Conservation (phyloP, 2,329 filamentous ascomycete genomes). For the Sporothrix variecibatus region DNA sequence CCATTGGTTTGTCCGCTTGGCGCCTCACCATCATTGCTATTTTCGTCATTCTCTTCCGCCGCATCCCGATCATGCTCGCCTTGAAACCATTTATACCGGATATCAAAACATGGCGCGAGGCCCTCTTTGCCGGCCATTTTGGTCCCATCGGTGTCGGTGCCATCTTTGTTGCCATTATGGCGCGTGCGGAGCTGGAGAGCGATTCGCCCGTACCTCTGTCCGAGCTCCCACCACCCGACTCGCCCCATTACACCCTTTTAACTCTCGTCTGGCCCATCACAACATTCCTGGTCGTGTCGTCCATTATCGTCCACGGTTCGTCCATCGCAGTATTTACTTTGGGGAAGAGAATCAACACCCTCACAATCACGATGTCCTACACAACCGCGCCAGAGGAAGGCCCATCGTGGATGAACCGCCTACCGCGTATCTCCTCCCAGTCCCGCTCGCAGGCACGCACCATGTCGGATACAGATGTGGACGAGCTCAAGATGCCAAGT, state of each 20-base stretch:
- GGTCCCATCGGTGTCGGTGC: conserved; percentile 96
- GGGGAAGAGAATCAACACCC: conserved; percentile 95
- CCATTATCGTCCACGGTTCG: conserved; percentile 95
- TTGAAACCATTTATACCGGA: conserved; percentile 94
- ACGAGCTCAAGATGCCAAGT: conserved; percentile 61
- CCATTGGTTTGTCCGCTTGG: conserved; percentile 80
- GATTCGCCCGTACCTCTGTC: conserved; percentile 72
- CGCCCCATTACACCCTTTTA: conserved; percentile 68
- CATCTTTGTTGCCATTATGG: conserved; percentile 91
- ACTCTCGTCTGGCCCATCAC: conserved; percentile 93
- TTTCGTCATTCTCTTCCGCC: conserved; percentile 91
- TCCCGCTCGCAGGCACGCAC: conserved; percentile 81
- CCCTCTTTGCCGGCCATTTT: conserved; percentile 94
- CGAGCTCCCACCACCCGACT: conserved; percentile 55
- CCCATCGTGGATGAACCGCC: conserved; percentile 89
- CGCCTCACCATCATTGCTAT: conserved; percentile 90
- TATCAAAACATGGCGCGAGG: conserved; percentile 97
- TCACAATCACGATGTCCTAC: conserved; percentile 95
- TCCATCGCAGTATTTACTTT: conserved; percentile 97
- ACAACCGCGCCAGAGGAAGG: conserved; percentile 86
- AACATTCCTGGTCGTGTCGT: conserved; percentile 89
- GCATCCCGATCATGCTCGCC: conserved; percentile 89
- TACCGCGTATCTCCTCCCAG: conserved; percentile 69
- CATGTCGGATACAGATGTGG: conserved; percentile 75
- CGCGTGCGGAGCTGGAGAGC: conserved; percentile 85